Evolutionary conservation across 768 basidiomycete genomes (phyloP).

Genomic region (Rhodotorula diobovata): DNA sequence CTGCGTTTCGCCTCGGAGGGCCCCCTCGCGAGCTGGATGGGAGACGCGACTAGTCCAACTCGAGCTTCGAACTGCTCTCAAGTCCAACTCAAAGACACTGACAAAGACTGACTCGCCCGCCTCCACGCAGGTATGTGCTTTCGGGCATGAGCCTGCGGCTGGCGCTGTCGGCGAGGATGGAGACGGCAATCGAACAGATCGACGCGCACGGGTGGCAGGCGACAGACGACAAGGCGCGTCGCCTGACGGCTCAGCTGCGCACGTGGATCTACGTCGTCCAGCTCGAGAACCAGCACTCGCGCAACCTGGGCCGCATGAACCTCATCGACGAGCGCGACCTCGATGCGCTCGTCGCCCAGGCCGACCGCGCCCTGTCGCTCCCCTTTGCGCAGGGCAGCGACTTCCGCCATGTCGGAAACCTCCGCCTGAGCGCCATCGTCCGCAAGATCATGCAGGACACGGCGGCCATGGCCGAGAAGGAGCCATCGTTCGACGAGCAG

Average conservation of each 20-base stretch:
- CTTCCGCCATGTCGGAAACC: constrained; percentile 16
- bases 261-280: constrained; percentile 14
- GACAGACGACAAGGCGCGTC: constrained; percentile 18
- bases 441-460: constrained; percentile 4
- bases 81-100: no score
- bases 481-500: not conserved
- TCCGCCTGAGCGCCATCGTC: constrained; percentile 9
- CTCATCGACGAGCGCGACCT: constrained; percentile 9
- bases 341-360: not conserved
- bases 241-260: constrained; percentile 1
- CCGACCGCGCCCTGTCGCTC: constrained; percentile 11
- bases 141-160: constrained; percentile 9
- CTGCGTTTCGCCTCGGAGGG: no score
- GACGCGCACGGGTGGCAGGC: constrained; percentile 9
- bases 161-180: constrained; percentile 2
- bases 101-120: no score
- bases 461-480: not conserved
- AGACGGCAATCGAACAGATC: constrained; percentile 7
- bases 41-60: no score
- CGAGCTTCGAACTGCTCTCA: no score
- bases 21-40: no score
- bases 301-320: constrained; percentile 4
- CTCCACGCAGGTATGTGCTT: no score
- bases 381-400: constrained; percentile 1
- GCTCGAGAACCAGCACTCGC: constrained; percentile 13